A percentile compares a stretch with the other conserved stretches of the same genome.
Evolutionary conservation across 257 asterid genomes (phyloP).

Genomic region (Gynochthodes officinalis): DNA sequence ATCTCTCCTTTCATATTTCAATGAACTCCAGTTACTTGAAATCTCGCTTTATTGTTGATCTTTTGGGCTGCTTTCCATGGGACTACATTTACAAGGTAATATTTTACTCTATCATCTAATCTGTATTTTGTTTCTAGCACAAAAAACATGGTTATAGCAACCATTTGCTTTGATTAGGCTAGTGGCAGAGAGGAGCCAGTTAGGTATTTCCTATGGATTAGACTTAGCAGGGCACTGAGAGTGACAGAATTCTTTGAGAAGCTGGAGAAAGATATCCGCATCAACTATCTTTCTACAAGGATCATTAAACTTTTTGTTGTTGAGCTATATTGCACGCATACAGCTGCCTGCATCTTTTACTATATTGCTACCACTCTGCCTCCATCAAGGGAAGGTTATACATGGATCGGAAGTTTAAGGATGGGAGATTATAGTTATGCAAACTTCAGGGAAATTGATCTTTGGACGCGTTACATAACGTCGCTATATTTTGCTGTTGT

Average conservation of each 20-base stretch:
- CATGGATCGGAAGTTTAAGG: conserved; percentile 74
- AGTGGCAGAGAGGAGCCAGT: conserved; percentile 50
- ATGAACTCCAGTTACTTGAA: conserved; percentile 47
- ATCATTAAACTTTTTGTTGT: conserved; percentile 67
- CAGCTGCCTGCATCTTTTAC: conserved; percentile 78
- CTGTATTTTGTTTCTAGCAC: neutral
- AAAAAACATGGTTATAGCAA: neutral
- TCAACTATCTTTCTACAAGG: conserved; percentile 63
- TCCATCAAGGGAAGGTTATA: conserved; percentile 57
- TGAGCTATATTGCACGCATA: conserved; percentile 70
- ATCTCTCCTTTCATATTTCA: neutral
- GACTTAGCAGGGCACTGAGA: conserved; percentile 61
- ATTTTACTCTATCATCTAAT: neutral
- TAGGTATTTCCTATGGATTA: conserved; percentile 67
- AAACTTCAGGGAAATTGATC: conserved; percentile 59
- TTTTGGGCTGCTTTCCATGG: conserved; percentile 78
- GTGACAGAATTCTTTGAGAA: conserved; percentile 55
- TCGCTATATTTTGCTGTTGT: conserved; percentile 63
- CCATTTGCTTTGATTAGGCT: conserved; percentile 29
- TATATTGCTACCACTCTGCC: conserved; percentile 76
- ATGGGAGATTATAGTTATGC: conserved; percentile 58
- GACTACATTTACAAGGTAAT: conserved; percentile 62
- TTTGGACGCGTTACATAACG: conserved; percentile 73
- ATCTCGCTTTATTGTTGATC: conserved; percentile 55
- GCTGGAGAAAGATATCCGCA: conserved; percentile 65